A percentile compares a stretch with the other conserved stretches of the same genome.
These are phyloP conservation scores for Akanthomyces muscarius DNA, from an alignment of 2,329 filamentous ascomycete species.

Conservation along the genomic window DNA sequence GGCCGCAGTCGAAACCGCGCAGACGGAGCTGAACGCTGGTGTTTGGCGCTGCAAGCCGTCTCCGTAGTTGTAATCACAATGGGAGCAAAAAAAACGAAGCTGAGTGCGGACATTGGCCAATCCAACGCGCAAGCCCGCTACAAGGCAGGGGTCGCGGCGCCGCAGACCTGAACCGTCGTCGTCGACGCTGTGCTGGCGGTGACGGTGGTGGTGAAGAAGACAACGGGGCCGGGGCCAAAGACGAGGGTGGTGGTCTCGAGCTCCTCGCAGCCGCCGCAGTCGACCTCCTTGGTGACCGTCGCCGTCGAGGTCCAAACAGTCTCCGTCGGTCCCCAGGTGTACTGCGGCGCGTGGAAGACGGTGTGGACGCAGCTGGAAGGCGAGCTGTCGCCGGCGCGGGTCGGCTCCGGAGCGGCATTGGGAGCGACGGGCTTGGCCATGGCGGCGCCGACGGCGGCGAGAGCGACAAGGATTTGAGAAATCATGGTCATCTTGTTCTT, in stretches of 20 bases:
- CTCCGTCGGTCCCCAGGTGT: conserved; percentile 21
- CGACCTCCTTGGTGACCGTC: conserved; percentile 22
- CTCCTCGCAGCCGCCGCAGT: conserved; percentile 27
- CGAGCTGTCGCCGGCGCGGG: no score
- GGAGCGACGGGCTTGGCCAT: conserved; percentile 1
- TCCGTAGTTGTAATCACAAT: neutral
- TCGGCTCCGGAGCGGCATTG: neutral
- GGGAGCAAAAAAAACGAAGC: no score
- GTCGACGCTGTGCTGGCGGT: conserved; percentile 19
- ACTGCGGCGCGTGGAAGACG: conserved; percentile 9
- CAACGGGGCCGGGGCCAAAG: conserved; percentile 22
- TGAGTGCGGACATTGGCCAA: no score
- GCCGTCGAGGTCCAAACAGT: conserved; percentile 27
- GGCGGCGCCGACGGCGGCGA: neutral
- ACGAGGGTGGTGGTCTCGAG: conserved; percentile 9
- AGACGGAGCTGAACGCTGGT: neutral
- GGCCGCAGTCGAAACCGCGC: neutral
- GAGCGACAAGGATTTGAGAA: neutral
- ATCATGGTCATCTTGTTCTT: neutral
- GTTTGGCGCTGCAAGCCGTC: no score
- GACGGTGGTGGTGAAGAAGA: conserved; percentile 23
- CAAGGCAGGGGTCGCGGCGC: neutral
- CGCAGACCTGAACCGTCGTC: conserved; percentile 20
- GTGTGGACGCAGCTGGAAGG: conserved; percentile 19
- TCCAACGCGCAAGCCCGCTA: no score